Base-by-base conservation (phyloP, 169 alveolate species). In the Cryptosporidium parvum region DNA sequence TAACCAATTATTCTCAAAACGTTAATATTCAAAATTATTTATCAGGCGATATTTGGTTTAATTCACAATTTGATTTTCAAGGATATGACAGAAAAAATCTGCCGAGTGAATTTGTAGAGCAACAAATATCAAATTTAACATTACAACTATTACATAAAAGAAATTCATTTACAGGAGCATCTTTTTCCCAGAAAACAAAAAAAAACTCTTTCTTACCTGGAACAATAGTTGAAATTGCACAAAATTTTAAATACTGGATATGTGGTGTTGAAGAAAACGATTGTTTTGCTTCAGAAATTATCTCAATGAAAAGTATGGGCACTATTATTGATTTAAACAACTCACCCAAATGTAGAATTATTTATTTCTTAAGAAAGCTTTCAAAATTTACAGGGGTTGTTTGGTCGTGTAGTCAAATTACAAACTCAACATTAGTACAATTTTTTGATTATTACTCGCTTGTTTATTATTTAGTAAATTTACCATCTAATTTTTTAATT, bases 401-500 rank as follows among this genome's bases (percentile, higher is more conserved):
- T 72, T 72, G 85, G 85, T 72, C 18, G 14, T 72, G 39, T 16
- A 29, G 29, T 53, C 37, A 72, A 53, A 35, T 52, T 4, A 44
- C 85, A 72, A 72, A 72, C 14, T 72, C 85, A 23, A 21, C 70
- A 16, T 21, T 72, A n/a, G 85, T 72, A 33, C 85, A 72, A 7
- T 72, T 72, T 72, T 31, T 72, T 52, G 85, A 72, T 72, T 72
- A 72, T 26, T 16, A 72, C n/a, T 51, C 45, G 1, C 33, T 72
- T 5, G 52, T 56, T 23, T 52, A 72, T 33, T 72, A 51, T 72
- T 26, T 72, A 7, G 85, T 72, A n/a, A 37, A 72, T 56, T 31
- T 72, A 14, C 85, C 85, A 72, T 31, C 85, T 1, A 26, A 53
- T 52, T 72, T 51, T 14, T 33, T 72, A 14, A 69, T 31, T 29